Evolutionary conservation across 352 stramenopile species (phyloP).

Genomic region (Pythium volutum): DNA sequence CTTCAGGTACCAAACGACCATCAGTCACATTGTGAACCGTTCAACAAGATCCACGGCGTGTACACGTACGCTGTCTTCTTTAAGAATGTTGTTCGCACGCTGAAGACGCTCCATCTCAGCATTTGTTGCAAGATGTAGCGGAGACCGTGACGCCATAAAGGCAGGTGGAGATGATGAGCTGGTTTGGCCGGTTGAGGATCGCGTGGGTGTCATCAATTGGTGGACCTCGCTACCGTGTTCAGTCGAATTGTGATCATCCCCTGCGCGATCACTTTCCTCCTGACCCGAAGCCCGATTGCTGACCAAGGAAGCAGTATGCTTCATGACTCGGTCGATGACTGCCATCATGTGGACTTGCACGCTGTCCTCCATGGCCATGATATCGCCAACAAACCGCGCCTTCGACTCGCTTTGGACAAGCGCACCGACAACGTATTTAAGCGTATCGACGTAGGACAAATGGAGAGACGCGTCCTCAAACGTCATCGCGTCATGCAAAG

Average conservation of each 20-base stretch:
- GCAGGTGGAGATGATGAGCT: constrained; percentile 9
- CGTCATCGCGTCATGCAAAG: constrained; percentile 18
- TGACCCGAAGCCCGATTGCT: not conserved
- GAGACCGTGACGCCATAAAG: constrained; percentile 16
- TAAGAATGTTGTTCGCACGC: constrained; percentile 57
- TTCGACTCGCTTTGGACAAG: constrained; percentile 61
- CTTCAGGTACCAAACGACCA: constrained; percentile 16
- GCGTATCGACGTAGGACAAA: constrained; percentile 14
- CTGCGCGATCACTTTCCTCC: not conserved
- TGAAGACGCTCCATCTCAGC: constrained; percentile 42
- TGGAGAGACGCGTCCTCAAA: constrained; percentile 10
- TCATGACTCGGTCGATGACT: constrained; percentile 57
- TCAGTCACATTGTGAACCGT: not conserved
- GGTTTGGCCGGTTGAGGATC: not conserved
- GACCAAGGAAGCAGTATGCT: constrained; percentile 10
- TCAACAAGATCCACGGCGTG: not conserved
- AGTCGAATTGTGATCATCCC: constrained; percentile 2
- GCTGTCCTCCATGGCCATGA: constrained; percentile 54
- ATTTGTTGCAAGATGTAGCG: constrained; percentile 45
- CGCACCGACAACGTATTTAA: constrained; percentile 49
- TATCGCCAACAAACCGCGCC: constrained; percentile 56
- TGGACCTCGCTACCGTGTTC: not conserved
- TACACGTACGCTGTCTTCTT: constrained; percentile 54
- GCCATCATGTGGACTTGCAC: constrained; percentile 65
- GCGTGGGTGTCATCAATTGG: not conserved